These are phyloP conservation scores for Leavenworthia alabamica DNA, from an alignment of 345 rosid genomes.

Conservation along the genomic window DNA sequence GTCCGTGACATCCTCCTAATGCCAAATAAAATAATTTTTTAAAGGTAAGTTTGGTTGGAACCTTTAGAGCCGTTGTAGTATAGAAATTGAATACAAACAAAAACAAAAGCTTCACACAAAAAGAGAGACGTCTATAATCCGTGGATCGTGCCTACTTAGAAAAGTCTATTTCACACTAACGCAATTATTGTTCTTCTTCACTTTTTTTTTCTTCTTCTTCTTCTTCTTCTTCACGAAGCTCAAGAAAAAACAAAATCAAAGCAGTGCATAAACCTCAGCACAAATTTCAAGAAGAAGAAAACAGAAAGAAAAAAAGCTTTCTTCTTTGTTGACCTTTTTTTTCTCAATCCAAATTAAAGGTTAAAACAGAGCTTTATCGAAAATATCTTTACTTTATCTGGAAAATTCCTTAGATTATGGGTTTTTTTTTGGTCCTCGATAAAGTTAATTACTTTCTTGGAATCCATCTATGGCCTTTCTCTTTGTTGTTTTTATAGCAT, in stretches of 20 bases:
- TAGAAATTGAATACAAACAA: slow-evolving; percentile 17
- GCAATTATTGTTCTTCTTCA: slow-evolving; percentile 23
- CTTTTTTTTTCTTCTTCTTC: not conserved
- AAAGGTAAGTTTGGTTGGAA: slow-evolving; percentile 11
- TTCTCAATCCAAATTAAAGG: slow-evolving; percentile 1
- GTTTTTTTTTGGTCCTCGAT: slow-evolving; percentile 26
- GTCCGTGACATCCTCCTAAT: slow-evolving; percentile 6
- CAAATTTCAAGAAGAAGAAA: slow-evolving; percentile 28
- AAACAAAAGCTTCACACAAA: slow-evolving; percentile 8
- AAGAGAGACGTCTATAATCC: slow-evolving; percentile 26
- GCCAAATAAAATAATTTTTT: not conserved
- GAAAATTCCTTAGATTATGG: slow-evolving; percentile 23
- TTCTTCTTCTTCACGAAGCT: slow-evolving; percentile 12
- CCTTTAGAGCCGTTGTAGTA: slow-evolving; percentile 25
- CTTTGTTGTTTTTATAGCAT: slow-evolving; percentile 10
- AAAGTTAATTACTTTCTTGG: slow-evolving; percentile 30
- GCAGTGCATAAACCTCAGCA: slow-evolving; percentile 3
- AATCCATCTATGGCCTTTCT: slow-evolving; percentile 4
- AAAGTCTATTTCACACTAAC: slow-evolving; percentile 26
- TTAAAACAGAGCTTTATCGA: not conserved
- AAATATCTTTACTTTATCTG: slow-evolving; percentile 6
- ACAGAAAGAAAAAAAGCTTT: slow-evolving; percentile 16
- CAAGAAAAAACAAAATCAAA: slow-evolving; percentile 10
- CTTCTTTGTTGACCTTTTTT: slow-evolving; percentile 21
- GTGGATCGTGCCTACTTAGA: slow-evolving; percentile 32